Base-by-base conservation (phyloP, 139 green algal species). In the Zygnema cylindricum region DNA sequence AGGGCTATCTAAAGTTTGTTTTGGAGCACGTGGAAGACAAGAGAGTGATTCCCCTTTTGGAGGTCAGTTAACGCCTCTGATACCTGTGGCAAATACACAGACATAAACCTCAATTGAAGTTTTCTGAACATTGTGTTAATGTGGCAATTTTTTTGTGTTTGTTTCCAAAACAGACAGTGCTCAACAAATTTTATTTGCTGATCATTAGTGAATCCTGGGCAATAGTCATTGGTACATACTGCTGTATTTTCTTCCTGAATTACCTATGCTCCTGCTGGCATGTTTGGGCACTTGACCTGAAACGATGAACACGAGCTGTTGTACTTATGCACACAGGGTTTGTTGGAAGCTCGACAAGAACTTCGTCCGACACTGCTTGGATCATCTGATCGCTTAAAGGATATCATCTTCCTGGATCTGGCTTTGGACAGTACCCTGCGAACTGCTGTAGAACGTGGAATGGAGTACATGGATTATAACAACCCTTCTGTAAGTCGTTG, bases 401-500 rank as follows among this genome's bases (percentile, higher is more conserved):
- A 99, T 78, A 78, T 98, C 89, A 93, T 99, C 82, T 99, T 99
- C 93, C 91, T 99, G 40, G 97, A 99, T 92, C 90, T 99, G 57
- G 96, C 97, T 2, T 93, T 99, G 77, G 97, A 99, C 94, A 94
- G 95, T 73, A 92, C 95, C 73, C 94, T 96, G 38, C 86, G 97
- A 23, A 81, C 86, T 30, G 95, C 95, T 33, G 95, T 95, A 25
- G 96, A 98, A 93, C 87, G 95, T 42, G 93, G 81, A 73, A 85
- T 90, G 55, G 81, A 85, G 0, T n/a, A 85, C 1, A 22, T 85
- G 36, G 69, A 54, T 2, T 1, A 1, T 38, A 57, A 43, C 42
- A 33, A 33, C 41, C 55, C 25, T n/a, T 2, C 81, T 63, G 77
- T 85, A 55, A 79, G 71, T 43, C 11, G n/a, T n/a, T n/a, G n/a